A percentile compares a stretch with the other conserved stretches of the same genome.
phyloP scores from a whole-genome alignment of 306 rosid species.

The Sophora flavescens region DNA sequence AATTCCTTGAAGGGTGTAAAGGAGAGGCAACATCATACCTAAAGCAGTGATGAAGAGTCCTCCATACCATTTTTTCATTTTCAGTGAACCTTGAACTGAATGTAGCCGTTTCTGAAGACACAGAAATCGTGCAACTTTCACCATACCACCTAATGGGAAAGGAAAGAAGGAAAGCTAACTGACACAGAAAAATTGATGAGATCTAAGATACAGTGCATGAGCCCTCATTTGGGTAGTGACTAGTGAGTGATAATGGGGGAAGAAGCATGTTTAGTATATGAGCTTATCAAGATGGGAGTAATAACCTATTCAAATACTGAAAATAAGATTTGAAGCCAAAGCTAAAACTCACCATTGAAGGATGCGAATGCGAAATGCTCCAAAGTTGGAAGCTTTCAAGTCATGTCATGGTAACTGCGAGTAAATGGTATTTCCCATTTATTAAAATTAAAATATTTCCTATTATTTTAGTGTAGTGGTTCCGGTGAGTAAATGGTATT shows the following conservation, averaged over 20 bases:
- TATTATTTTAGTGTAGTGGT: not conserved
- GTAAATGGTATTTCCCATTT: no score
- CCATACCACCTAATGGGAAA: not conserved
- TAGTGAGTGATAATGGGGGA: conserved; percentile 1
- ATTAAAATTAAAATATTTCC: no score
- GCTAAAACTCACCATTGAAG: conserved; percentile 43
- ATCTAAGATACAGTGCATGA: not conserved
- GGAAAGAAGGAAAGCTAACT: conserved; percentile 16
- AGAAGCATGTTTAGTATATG: not conserved
- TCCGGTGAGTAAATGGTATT: no score
- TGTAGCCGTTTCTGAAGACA: conserved; percentile 48
- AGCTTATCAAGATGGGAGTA: not conserved
- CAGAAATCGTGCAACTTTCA: conserved; percentile 28
- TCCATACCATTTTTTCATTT: conserved; percentile 93
- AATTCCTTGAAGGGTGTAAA: conserved; percentile 62
- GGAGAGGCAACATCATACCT: conserved; percentile 60
- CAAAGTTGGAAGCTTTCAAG: conserved; percentile 13
- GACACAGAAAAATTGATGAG: not conserved
- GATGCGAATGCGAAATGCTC: conserved; percentile 21
- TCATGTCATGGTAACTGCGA: not conserved
- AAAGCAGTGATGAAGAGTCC: conserved; percentile 75
- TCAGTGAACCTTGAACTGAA: conserved; percentile 45
- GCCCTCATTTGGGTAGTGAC: not conserved
- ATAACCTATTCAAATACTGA: conserved; percentile 7
- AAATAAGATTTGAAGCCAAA: conserved; percentile 21